Evolutionary conservation across 1,139 yeast species (phyloP), one percentile per base, ranked within the genome.

Genomic region (Insectozyma bohioensis): DNA sequence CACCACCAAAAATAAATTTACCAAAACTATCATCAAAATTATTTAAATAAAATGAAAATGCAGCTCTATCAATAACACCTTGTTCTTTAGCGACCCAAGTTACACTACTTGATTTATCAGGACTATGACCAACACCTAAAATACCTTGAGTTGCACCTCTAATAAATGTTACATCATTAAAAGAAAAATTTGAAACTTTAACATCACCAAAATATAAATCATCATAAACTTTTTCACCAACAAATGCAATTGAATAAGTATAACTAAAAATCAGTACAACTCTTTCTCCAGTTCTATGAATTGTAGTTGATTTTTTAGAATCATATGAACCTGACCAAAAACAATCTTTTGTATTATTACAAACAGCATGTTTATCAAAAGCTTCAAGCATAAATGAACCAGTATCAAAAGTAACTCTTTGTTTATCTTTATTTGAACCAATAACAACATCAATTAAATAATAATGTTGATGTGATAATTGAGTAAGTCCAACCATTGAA

Each of bases 181-280:
- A 25, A 13, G 12, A n/a, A 6, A 16, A 21, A 5, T 28, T 12
- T 2, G 20, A 17, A 4, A 29, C 8, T 4, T 3, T 18, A 2
- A 28, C 2, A 12, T 13, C 30, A 15, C 21, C 30, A 22, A 26
- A 14, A 4, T 16, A 8, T 18, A 34, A 16, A 9, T 17, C 20
- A 16, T 34, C 36, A 11, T 6, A 10, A 9, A 23, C 33, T 12
- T 6, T 6, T 16, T 34, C 36, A 16, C 36, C 36, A n/a, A n/a
- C n/a, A n/a, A n/a, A n/a, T n/a, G n/a, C n/a, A n/a, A n/a, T n/a
- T n/a, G n/a, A n/a, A n/a, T n/a, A n/a, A n/a, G n/a, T n/a, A n/a
- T n/a, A n/a, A n/a, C n/a, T n/a, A n/a, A n/a, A n/a, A n/a, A n/a
- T n/a, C n/a, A n/a, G n/a, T n/a, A n/a, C n/a, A n/a, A n/a, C n/a